phyloP scores from a whole-genome alignment of 2,329 filamentous ascomycete genomes.

The Epichloe uncinata region DNA sequence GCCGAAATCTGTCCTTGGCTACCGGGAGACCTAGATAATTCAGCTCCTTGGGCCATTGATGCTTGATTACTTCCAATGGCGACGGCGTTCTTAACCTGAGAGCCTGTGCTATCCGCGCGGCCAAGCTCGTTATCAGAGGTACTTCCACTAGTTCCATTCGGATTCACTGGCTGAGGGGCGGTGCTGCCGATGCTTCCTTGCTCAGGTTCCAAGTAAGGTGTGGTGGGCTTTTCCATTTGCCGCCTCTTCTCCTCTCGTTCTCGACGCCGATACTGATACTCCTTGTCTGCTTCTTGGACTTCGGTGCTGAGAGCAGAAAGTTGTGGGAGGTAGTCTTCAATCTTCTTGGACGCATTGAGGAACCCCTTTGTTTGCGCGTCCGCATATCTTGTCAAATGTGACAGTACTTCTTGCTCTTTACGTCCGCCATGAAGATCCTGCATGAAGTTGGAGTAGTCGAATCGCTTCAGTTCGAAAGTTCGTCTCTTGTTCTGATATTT shows the following conservation, averaged over 20 bases:
- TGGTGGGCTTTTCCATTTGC: slow-evolving; percentile 76
- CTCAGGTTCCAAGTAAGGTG: slow-evolving; percentile 58
- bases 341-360: slow-evolving; percentile 68
- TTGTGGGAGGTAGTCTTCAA: slow-evolving; percentile 77
- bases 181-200: slow-evolving; percentile 30
- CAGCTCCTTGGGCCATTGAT: slow-evolving; percentile 18
- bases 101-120: slow-evolving; percentile 61
- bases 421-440: slow-evolving; percentile 97
- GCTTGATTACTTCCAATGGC: slow-evolving; percentile 27
- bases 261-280: slow-evolving; percentile 89
- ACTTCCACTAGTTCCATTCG: slow-evolving; percentile 34
- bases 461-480: slow-evolving; percentile 93
- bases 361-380: slow-evolving; percentile 80
- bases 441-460: slow-evolving; percentile 98
- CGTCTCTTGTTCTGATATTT: slow-evolving; percentile 92
- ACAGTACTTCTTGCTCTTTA: slow-evolving; percentile 94
- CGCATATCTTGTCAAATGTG: slow-evolving; percentile 86
- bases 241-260: slow-evolving; percentile 92
- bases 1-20: slow-evolving; percentile 32
- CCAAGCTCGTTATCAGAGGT: slow-evolving; percentile 56
- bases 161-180: slow-evolving; percentile 15
- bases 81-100: slow-evolving; percentile 43
- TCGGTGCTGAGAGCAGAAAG: slow-evolving; percentile 78
- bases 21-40: slow-evolving; percentile 44
- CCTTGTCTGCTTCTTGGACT: slow-evolving; percentile 88